Conservation (phyloP, 1,284 basidiomycete species). For the Austroboletus niveus region DNA sequence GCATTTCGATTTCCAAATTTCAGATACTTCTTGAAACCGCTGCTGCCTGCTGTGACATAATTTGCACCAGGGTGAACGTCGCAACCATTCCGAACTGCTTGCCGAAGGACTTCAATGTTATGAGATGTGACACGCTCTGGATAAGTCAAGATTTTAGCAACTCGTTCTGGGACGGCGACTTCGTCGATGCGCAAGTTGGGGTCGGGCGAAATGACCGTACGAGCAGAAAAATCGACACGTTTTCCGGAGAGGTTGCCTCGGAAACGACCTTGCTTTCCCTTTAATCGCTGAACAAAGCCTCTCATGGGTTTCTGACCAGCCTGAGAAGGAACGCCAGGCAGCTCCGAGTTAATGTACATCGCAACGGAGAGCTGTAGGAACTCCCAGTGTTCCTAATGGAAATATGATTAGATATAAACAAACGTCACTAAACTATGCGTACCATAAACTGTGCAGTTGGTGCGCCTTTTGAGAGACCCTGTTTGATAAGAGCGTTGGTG, state of each 20-base stretch:
- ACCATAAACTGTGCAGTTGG: slow-evolving; percentile 91
- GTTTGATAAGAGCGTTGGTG: slow-evolving; percentile 90
- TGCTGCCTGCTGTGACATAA: slow-evolving; percentile 80
- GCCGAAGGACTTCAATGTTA: slow-evolving; percentile 80
- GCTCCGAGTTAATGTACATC: slow-evolving; percentile 98
- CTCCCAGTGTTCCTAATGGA: slow-evolving; percentile 92
- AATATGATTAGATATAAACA: slow-evolving; percentile 9
- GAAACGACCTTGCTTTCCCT: slow-evolving; percentile 99
- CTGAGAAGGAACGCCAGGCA: slow-evolving; percentile 87
- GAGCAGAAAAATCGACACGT: slow-evolving; percentile 97
- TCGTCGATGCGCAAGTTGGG: slow-evolving; percentile 98
- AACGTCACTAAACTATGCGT: slow-evolving; percentile 16
- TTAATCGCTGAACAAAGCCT: slow-evolving; percentile 96
- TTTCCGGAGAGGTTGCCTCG: slow-evolving; percentile 98
- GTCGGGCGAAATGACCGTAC: slow-evolving; percentile 98
- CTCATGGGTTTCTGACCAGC: slow-evolving; percentile 89
- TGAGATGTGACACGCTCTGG: slow-evolving; percentile 94
- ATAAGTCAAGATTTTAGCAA: slow-evolving; percentile 95
- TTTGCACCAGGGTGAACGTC: slow-evolving; percentile 97
- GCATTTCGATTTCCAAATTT: slow-evolving; percentile 76
- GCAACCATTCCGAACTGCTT: slow-evolving; percentile 86
- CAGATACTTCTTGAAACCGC: slow-evolving; percentile 82
- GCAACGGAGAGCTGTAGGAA: slow-evolving; percentile 93
- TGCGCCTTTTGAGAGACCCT: slow-evolving; percentile 84
- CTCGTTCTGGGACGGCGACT: slow-evolving; percentile 94